phyloP scores from a whole-genome alignment of 192 early-diverging fungal genomes.

The Funneliformis geosporum region DNA sequence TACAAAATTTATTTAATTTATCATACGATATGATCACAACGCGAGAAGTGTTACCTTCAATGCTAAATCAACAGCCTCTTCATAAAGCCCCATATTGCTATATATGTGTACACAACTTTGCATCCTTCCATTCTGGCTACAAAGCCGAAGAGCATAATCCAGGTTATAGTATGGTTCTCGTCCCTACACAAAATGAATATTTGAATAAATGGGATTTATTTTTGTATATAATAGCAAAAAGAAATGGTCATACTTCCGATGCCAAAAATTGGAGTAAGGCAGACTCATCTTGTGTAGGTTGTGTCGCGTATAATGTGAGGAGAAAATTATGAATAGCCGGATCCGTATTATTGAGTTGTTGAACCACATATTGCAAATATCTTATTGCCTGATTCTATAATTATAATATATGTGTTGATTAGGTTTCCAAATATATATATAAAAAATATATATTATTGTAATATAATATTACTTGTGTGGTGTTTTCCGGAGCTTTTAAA shows the following conservation, averaged over 20 bases:
- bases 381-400: constrained; percentile 82
- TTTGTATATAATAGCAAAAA: background rate
- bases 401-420: constrained; percentile 12
- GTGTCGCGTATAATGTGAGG: constrained; percentile 72
- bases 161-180: constrained; percentile 83
- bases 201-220: background rate
- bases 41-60: constrained; percentile 59
- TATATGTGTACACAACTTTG: constrained; percentile 91
- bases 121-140: constrained; percentile 77
- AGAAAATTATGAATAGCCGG: constrained; percentile 93
- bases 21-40: background rate
- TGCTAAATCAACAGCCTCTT: constrained; percentile 90
- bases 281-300: constrained; percentile 65
- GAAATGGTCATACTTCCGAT: constrained; percentile 51
- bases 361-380: constrained; percentile 84
- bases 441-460: constrained; percentile 24
- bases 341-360: constrained; percentile 78
- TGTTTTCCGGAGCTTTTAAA: constrained; percentile 36
- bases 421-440: background rate
- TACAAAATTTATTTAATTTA: background rate
- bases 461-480: constrained; percentile 36
- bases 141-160: constrained; percentile 90
- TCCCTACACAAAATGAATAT: constrained; percentile 48
- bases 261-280: constrained; percentile 78
- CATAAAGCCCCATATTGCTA: constrained; percentile 81